Conservation (phyloP, 1,139 yeast genomes). For the Torulaspora globosa region DNA sequence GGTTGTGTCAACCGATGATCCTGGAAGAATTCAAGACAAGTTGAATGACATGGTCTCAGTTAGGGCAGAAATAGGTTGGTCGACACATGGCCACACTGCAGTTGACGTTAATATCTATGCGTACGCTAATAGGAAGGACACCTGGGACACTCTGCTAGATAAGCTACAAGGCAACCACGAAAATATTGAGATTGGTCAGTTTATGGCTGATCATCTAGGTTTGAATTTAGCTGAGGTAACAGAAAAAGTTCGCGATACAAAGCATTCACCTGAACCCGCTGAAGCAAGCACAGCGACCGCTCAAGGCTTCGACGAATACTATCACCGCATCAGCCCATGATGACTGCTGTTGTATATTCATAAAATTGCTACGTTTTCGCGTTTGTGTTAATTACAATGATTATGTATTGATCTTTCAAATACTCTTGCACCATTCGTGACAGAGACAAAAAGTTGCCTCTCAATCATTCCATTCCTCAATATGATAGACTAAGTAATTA, state of each 20-base stretch:
- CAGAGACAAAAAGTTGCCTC: background rate
- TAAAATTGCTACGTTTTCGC: background rate
- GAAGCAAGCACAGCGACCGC: background rate
- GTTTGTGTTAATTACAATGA: background rate
- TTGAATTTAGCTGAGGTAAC: constrained; percentile 53
- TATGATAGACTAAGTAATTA: constrained; percentile 85
- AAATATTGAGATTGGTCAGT: constrained; percentile 74
- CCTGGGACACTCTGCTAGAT: constrained; percentile 42
- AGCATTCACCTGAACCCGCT: constrained; percentile 41
- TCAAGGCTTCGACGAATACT: constrained; percentile 13
- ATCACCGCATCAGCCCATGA: constrained; percentile 10
- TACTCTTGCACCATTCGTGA: background rate
- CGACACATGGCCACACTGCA: constrained; percentile 86
- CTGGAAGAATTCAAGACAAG: constrained; percentile 38
- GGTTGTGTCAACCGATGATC: constrained; percentile 30
- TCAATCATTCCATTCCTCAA: constrained; percentile 50
- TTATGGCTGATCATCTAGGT: constrained; percentile 57
- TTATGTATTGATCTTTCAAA: background rate
- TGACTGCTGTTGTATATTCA: background rate
- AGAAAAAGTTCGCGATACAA: constrained; percentile 43
- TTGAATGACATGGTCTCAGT: constrained; percentile 59
- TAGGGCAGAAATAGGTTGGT: constrained; percentile 80
- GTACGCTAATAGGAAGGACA: constrained; percentile 50
- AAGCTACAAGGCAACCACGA: constrained; percentile 74
- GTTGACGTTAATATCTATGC: constrained; percentile 86